These are phyloP conservation scores for Cubamyces lactineus DNA, from an alignment of 768 basidiomycete species.

Conservation along the genomic window DNA sequence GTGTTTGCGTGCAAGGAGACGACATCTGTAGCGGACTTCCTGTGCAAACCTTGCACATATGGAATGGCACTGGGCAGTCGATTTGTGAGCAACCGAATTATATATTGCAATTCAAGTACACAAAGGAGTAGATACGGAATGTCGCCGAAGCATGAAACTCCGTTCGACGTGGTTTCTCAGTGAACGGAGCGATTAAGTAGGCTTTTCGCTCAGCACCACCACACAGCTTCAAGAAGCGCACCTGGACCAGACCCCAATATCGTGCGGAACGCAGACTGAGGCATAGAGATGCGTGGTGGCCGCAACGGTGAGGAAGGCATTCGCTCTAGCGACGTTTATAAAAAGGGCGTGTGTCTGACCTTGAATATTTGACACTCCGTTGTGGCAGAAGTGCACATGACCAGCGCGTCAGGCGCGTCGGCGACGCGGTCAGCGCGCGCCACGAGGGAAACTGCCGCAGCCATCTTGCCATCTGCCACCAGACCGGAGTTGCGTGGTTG, in stretches of 20 bases:
- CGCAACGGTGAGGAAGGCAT: conserved; percentile 41
- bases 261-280: conserved; percentile 64
- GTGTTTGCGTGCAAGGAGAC: too few species aligned
- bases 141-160: conserved; percentile 89
- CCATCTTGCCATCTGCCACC: neutral
- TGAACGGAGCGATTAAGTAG: conserved; percentile 87
- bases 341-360: conserved; percentile 30
- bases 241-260: conserved; percentile 47
- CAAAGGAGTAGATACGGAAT: conserved; percentile 29
- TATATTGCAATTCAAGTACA: neutral
- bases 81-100: too few species aligned
- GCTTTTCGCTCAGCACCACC: conserved; percentile 59
- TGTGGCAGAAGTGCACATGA: conserved; percentile 26
- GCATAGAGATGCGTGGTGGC: conserved; percentile 51
- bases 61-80: too few species aligned
- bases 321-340: conserved; percentile 23
- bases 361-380: conserved; percentile 26
- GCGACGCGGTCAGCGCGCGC: neutral
- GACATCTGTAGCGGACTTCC: too few species aligned
- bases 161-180: conserved; percentile 64
- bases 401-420: conserved; percentile 6
- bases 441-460: neutral
- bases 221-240: conserved; percentile 39
- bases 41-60: too few species aligned
- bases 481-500: neutral